Evolutionary conservation across 208 protist genomes (phyloP), one percentile per base, ranked within the genome.

Genomic region (Polymyxa betae): DNA sequence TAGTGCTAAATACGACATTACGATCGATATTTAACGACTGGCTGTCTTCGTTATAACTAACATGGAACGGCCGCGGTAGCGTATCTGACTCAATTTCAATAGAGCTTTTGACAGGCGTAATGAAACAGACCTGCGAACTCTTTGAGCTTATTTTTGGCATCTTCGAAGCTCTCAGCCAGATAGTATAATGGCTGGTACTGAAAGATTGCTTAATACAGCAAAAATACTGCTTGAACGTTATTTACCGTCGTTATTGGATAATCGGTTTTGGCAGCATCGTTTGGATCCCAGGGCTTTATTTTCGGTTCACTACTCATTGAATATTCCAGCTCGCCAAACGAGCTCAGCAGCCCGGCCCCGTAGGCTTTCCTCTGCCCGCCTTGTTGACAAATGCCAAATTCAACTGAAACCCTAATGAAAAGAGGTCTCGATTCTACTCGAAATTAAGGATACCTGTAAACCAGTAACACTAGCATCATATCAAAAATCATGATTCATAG

Each of bases 371-470:
- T 68, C 45, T 93, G 64, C 45, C 96, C 97, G 40, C 95, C 93
- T 93, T 98, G 94, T 78, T 95, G 89, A 91, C 90, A 91, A 16
- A 98, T 91, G 46, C 97, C 97, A 94, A 98, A 98, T 94, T 98
- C 97, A 16, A 98, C 94, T 0, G 95, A 97, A 93, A 98, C 98
- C 97, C 97, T 98, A 93, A 40, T 64, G 98, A 98, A 38, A 95
- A 91, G 1, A n/a, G 29, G 90, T 66, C 54, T 40, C 12, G 40
- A 24, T 20, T 90, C n/a, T 5, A 52, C n/a, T n/a, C 72, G 12
- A 16, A 24, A 66, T 10, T 32, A 5, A 0, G 52, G 29, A n/a
- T n/a, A 91, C 89, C 40, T 92, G 60, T 52, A 32, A 49, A 91
- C 41, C 45, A 93, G 41, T 92, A 91, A 45, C 54, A 82, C 72